Evolutionary conservation across 2,329 filamentous ascomycete genomes (phyloP).

Genomic region (Akanthomyces dipterigenus): DNA sequence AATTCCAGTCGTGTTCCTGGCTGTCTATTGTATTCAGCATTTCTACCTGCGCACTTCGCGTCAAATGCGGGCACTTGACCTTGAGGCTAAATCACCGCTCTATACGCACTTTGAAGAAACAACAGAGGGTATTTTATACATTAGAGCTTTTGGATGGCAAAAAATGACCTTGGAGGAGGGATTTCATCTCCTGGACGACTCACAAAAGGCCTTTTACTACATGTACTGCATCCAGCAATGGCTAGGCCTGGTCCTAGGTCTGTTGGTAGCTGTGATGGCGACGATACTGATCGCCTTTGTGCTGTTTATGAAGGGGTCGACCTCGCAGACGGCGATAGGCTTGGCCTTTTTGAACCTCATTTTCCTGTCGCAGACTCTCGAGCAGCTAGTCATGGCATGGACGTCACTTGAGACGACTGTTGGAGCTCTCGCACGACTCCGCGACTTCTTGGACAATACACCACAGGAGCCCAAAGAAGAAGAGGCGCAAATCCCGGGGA

Average conservation of each 20-base stretch:
- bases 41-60: slow-evolving; percentile 29
- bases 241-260: slow-evolving; percentile 23
- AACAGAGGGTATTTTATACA: slow-evolving; percentile 35
- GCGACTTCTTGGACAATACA: neutral
- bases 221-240: slow-evolving; percentile 47
- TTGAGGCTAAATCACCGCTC: slow-evolving; percentile 27
- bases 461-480: neutral
- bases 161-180: slow-evolving; percentile 34
- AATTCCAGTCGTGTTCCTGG: slow-evolving; percentile 18
- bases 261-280: neutral
- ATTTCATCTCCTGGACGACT: slow-evolving; percentile 32
- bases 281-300: neutral
- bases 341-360: slow-evolving; percentile 1
- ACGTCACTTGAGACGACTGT: neutral
- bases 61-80: slow-evolving; percentile 25
- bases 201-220: slow-evolving; percentile 47
- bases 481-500: neutral
- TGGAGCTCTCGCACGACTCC: neutral
- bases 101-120: slow-evolving; percentile 33
- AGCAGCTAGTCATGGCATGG: neutral
- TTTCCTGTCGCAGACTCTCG: neutral
- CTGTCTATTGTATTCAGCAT: slow-evolving; percentile 23
- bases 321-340: slow-evolving; percentile 1
- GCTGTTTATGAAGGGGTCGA: neutral
- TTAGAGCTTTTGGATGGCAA: slow-evolving; percentile 38